Evolutionary conservation across 2,329 filamentous ascomycete genomes (phyloP).

Genomic region (Diplodia intermedia): DNA sequence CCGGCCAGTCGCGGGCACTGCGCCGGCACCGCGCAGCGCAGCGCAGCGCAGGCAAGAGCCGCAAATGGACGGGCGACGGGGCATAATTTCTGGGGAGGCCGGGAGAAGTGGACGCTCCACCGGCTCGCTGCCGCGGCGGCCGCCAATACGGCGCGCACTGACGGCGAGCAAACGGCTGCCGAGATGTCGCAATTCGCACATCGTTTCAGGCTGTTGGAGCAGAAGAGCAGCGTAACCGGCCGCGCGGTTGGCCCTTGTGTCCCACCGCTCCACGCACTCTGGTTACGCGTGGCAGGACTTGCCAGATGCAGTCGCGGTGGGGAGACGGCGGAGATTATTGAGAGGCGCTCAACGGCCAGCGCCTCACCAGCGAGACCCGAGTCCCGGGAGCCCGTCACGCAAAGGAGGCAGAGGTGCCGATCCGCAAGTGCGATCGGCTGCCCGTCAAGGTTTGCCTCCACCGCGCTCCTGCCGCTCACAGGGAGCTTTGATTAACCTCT

Average conservation of each 20-base stretch:
- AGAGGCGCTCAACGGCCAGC: constrained; percentile 9
- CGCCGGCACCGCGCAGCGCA: not conserved
- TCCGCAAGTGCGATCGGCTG: constrained; percentile 7
- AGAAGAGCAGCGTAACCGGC: constrained; percentile 22
- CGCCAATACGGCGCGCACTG: constrained; percentile 27
- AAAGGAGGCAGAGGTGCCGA: constrained; percentile 8
- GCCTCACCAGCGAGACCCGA: not conserved
- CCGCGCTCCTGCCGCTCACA: not conserved
- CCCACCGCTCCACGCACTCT: constrained; percentile 11
- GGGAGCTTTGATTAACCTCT: constrained; percentile 6
- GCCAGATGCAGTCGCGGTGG: constrained; percentile 2
- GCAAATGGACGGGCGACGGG: not conserved
- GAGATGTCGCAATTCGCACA: constrained; percentile 31
- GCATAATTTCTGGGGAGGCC: not conserved
- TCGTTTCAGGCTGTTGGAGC: constrained; percentile 20
- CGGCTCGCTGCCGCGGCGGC: constrained; percentile 11
- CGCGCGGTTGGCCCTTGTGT: constrained; percentile 27
- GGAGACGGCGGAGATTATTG: constrained; percentile 26
- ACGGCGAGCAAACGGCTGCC: constrained; percentile 22
- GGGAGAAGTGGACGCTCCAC: not conserved
- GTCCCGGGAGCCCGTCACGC: constrained; percentile 16
- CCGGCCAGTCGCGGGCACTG: not conserved
- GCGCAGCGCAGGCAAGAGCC: constrained; percentile 8
- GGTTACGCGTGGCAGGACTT: constrained; percentile 11
- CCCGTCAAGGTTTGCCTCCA: not conserved